phyloP scores from a whole-genome alignment of 2,329 filamentous ascomycete species.

The Ascochyta lentis region DNA sequence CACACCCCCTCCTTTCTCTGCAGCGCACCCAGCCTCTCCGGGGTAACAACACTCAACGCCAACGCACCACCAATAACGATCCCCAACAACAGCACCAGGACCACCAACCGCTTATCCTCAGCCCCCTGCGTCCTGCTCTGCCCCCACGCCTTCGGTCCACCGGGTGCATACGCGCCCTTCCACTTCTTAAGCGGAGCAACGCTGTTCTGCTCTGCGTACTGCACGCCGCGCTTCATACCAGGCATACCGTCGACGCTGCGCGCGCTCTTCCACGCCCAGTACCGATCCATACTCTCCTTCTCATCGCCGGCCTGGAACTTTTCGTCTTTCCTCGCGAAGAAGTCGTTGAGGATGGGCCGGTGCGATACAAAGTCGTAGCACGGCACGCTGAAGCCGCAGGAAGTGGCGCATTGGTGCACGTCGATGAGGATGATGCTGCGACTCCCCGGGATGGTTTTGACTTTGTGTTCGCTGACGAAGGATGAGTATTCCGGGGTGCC shows the following conservation, averaged over 20 bases:
- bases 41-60: constrained; percentile 31
- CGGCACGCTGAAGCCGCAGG: constrained; percentile 54
- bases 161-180: constrained; percentile 46
- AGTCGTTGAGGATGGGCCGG: constrained; percentile 50
- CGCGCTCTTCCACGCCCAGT: constrained; percentile 55
- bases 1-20: constrained; percentile 31
- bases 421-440: constrained; percentile 52
- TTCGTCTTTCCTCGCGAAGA: constrained; percentile 50
- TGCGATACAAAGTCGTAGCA: constrained; percentile 54
- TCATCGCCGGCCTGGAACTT: constrained; percentile 46
- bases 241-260: constrained; percentile 54
- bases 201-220: constrained; percentile 44
- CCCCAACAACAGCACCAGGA: constrained; percentile 38
- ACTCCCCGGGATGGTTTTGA: constrained; percentile 47
- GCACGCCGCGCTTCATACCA: constrained; percentile 50
- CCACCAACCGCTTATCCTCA: constrained; percentile 24
- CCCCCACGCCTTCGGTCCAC: constrained; percentile 17
- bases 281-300: constrained; percentile 52
- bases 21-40: constrained; percentile 31
- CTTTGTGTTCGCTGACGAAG: constrained; percentile 44
- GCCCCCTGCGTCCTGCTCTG: not conserved
- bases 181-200: constrained; percentile 54
- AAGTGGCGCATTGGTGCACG: constrained; percentile 53
- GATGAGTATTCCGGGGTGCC: constrained; percentile 43
- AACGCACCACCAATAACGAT: constrained; percentile 40